These are phyloP conservation scores for Acrodontium crateriforme DNA, from an alignment of 2,329 filamentous ascomycete genomes.

Conservation along the genomic window DNA sequence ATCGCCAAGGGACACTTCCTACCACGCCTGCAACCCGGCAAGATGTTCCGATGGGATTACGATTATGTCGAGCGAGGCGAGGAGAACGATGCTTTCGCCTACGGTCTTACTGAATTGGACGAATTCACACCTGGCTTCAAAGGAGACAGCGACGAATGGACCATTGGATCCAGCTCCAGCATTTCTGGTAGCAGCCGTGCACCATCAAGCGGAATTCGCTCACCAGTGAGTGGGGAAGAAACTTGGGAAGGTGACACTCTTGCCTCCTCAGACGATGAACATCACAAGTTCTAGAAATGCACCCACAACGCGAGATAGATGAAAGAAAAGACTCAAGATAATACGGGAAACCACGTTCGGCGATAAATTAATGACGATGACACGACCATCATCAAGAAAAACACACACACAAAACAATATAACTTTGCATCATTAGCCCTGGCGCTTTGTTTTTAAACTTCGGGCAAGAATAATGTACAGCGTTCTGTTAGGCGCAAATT, in stretches of 20 bases:
- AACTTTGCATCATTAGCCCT: too few relatives aligned
- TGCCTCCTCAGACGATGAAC: conserved; percentile 17
- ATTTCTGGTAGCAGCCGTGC: conserved; percentile 53
- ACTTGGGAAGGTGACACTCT: conserved; percentile 45
- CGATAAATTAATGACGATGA: too few relatives aligned
- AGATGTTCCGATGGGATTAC: conserved; percentile 86
- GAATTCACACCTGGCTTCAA: conserved; percentile 38
- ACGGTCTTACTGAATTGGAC: conserved; percentile 40
- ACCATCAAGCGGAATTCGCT: conserved; percentile 35
- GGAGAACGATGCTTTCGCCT: conserved; percentile 32
- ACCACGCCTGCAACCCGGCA: conserved; percentile 68
- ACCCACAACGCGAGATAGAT: not conserved
- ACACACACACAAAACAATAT: too few relatives aligned
- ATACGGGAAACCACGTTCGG: too few relatives aligned
- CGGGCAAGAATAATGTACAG: too few relatives aligned
- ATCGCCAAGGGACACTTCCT: conserved; percentile 67
- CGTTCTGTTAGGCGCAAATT: too few relatives aligned
- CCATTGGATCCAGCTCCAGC: conserved; percentile 67
- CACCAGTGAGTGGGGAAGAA: conserved; percentile 42
- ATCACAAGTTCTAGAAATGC: conserved; percentile 12
- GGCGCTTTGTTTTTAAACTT: too few relatives aligned
- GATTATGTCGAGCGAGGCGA: conserved; percentile 84
- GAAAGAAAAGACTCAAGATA: not conserved
- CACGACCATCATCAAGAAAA: too few relatives aligned
- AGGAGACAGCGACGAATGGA: conserved; percentile 73